Evolutionary conservation across 352 stramenopile genomes (phyloP).

Genomic region (Phytopythium sindhum): DNA sequence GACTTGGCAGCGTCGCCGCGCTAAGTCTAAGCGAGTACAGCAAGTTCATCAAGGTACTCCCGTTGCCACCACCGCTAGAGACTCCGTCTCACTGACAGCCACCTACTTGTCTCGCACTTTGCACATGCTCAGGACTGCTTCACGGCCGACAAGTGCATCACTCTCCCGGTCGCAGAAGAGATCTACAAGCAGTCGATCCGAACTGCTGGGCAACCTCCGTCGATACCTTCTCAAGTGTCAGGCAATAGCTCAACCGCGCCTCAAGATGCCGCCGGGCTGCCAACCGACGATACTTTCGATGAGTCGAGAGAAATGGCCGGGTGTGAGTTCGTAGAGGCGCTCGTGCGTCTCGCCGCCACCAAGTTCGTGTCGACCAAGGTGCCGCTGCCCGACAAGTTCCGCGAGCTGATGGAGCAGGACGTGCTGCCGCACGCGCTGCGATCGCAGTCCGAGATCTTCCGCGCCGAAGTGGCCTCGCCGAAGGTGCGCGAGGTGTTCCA

Average conservation of each 20-base stretch:
- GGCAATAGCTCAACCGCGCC: background rate
- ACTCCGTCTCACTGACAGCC: background rate
- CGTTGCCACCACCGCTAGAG: background rate
- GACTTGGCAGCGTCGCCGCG: constrained; percentile 56
- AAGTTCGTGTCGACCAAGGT: constrained; percentile 35
- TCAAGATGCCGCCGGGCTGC: background rate
- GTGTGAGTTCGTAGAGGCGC: constrained; percentile 60
- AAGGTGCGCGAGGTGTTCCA: constrained; percentile 76
- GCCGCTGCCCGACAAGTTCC: constrained; percentile 56
- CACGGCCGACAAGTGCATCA: constrained; percentile 43
- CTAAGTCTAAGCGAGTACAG: constrained; percentile 73
- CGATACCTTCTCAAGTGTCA: background rate
- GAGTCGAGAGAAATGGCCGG: constrained; percentile 46
- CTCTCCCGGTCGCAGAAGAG: constrained; percentile 31
- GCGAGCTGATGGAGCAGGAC: constrained; percentile 61
- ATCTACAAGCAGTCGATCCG: constrained; percentile 39
- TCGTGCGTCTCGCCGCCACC: constrained; percentile 50
- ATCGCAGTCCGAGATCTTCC: constrained; percentile 73
- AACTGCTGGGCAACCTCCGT: background rate
- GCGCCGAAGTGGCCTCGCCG: constrained; percentile 56
- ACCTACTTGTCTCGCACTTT: background rate
- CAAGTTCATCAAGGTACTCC: constrained; percentile 60
- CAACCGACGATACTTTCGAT: background rate
- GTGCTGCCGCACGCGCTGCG: constrained; percentile 66
- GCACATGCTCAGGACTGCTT: constrained; percentile 34